Base-by-base conservation (phyloP, 2,329 filamentous ascomycete species). In the Fusarium equiseti region DNA sequence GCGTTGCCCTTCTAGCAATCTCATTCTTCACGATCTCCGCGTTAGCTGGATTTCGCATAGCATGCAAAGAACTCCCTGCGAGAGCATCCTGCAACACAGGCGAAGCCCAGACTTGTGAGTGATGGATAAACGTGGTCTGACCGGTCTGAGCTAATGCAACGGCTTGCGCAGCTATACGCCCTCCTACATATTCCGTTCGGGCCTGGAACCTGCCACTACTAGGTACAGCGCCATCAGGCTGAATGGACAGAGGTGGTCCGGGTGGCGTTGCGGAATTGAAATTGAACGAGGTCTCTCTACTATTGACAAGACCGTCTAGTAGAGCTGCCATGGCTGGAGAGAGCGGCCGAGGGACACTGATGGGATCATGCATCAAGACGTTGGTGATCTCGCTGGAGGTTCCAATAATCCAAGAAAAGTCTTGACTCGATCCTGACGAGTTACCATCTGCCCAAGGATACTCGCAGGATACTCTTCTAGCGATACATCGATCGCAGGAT, bases 401-500 rank as follows among this genome's bases (percentile, higher is more conserved):
- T 12, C 22, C 20, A 20, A 0, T 24, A 11, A 18, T 18, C 59
- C 6, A n/a, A 18, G n/a, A 38, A 7, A 12, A 20, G 32, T 24
- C 27, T 15, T 22, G 59, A 16, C 0, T 45, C 5, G 12, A 59
- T 22, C 2, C 2, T 44, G 15, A 4, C 12, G 43, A 45, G 6
- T 26, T 45, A 4, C 43, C 22, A 12, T 26, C 43, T 5, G 43
- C 15, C 43, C 43, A 45, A 4, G 54, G 59, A 35, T 61, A 61
- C 4, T 45, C 48, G 42, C 54, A 61, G 22, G 32, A 38, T 1
- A 20, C 5, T 9, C 12, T 24, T 16, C 22, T 59, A 0, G 44
- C 44, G 18, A 15, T 8, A 32, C 59, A 61, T 6, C 54, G 59
- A 6, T 35, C 42, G 29, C 59, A 62, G 4, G 22, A 46, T n/a